phyloP scores from a whole-genome alignment of 2,329 filamentous ascomycete genomes.

The Curvularia sp. region DNA sequence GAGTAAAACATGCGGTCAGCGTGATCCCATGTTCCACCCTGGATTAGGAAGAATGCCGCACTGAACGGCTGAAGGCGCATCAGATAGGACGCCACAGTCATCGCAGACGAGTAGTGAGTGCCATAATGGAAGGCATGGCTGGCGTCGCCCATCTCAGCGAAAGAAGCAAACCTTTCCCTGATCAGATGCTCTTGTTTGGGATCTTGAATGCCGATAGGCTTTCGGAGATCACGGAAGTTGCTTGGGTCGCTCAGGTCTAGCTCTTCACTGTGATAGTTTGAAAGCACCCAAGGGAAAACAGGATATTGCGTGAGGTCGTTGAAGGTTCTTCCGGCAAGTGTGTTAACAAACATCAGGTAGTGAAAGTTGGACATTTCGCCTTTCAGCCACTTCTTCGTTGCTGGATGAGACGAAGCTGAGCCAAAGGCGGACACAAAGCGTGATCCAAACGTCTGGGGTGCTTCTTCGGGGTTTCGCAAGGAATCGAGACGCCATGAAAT shows the following conservation, averaged over 20 bases:
- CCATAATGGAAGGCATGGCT: constrained; percentile 90
- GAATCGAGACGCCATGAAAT: constrained; percentile 92
- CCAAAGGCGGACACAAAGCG: constrained; percentile 95
- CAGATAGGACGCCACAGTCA: constrained; percentile 97
- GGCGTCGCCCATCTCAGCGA: constrained; percentile 87
- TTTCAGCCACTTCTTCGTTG: constrained; percentile 87
- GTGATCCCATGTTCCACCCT: constrained; percentile 96
- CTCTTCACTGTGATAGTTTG: constrained; percentile 94
- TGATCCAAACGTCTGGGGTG: constrained; percentile 74
- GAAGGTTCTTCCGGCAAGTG: constrained; percentile 94
- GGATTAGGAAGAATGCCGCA: constrained; percentile 89
- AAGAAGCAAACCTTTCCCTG: constrained; percentile 81
- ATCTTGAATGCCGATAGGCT: constrained; percentile 95
- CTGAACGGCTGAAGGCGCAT: constrained; percentile 96
- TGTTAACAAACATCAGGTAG: constrained; percentile 98
- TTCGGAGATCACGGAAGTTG: constrained; percentile 88
- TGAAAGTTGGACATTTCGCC: constrained; percentile 99
- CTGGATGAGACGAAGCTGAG: constrained; percentile 78
- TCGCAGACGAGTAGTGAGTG: constrained; percentile 97
- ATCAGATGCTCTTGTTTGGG: constrained; percentile 77
- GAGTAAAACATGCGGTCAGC: constrained; percentile 95
- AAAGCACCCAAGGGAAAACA: constrained; percentile 95
- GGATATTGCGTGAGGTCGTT: constrained; percentile 98
- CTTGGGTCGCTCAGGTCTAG: constrained; percentile 84
- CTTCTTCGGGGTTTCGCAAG: constrained; percentile 71